Evolutionary conservation across 148 eudicot genomes (phyloP).

Genomic region (Chenopodium formosanum): DNA sequence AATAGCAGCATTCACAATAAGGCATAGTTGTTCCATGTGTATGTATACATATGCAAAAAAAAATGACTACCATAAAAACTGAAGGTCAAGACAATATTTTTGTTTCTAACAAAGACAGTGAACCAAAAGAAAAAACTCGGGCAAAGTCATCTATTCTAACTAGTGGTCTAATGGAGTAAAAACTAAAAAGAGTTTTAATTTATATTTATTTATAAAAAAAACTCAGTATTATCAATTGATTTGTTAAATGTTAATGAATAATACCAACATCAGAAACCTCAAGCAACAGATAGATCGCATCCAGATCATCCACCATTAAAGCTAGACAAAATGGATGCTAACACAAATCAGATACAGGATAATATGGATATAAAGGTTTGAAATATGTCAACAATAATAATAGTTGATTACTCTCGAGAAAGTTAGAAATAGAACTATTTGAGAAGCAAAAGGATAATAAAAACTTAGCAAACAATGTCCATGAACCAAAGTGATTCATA

Average conservation of each 20-base stretch:
- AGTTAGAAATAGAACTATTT: not conserved
- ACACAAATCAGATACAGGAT: not conserved
- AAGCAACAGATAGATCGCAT: not conserved
- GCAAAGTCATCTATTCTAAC: too few relatives aligned
- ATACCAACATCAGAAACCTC: not conserved
- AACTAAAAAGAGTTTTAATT: not conserved
- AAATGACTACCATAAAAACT: not conserved
- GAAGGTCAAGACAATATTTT: not conserved
- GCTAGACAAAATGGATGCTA: not conserved
- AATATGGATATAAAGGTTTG: too few relatives aligned
- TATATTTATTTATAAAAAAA: not conserved
- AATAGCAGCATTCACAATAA: slow-evolving; percentile 17
- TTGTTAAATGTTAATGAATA: not conserved
- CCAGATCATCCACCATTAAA: not conserved
- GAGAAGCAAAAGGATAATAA: not conserved
- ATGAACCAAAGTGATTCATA: not conserved
- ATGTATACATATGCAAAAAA: not conserved
- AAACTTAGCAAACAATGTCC: not conserved
- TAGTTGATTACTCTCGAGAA: not conserved
- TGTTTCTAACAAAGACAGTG: not conserved
- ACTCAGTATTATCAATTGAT: not conserved
- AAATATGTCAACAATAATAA: not conserved
- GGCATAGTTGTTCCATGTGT: not conserved
- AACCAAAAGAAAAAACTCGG: not conserved
- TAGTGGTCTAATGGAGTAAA: too few relatives aligned